Evolutionary conservation across 371 early-diverging fungal species (phyloP), one percentile per base, ranked within the genome.

Genomic region (Apophysomyces trapeziformis): DNA sequence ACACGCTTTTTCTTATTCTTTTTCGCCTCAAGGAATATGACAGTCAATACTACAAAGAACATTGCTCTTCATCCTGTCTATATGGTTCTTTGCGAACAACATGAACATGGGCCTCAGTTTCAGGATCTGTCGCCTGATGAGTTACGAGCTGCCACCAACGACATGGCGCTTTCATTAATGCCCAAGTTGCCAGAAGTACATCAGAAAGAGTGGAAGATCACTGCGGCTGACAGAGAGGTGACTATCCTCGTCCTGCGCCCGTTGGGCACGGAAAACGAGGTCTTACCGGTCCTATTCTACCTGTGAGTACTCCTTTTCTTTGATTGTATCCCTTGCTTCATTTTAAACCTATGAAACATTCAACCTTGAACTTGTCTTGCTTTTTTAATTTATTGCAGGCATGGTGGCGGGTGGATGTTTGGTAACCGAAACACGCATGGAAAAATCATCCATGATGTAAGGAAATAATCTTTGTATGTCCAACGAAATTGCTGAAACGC

Each of bases 401-500:
- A 63, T 39, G 64, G 64, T 56, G 64, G 64, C 14, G 64, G 57
- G 8, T 70, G 61, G 60, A 59, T 70, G 1, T 63, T 68, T 47
- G 74, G 74, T 1, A 61, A 57, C 57, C 68, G 58, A 41, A 21
- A 59, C 14, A 68, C 68, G 5, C 63, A 66, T 44, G 66, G 50
- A 26, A 70, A 63, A 43, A 13, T 47, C n/a, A 58, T 70, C 8
- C 66, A 54, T 7, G 66, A 70, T 44, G 70, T 70, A 66, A 70
- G 46, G 18, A 21, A 26, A n/a, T n/a, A n/a, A 46, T 46, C 3
- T n/a, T 46, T 3, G 47, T 9, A 7, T 46, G 47, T 46, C 2
- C 4, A 43, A 9, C 2, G 43, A 46, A 7, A n/a, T 46, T 11
- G 41, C 41, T 41, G 2, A 41, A 1, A 13, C 26, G 26, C 26